Evolutionary conservation across 441 rosid species (phyloP).

Genomic region (Populus hybrid): DNA sequence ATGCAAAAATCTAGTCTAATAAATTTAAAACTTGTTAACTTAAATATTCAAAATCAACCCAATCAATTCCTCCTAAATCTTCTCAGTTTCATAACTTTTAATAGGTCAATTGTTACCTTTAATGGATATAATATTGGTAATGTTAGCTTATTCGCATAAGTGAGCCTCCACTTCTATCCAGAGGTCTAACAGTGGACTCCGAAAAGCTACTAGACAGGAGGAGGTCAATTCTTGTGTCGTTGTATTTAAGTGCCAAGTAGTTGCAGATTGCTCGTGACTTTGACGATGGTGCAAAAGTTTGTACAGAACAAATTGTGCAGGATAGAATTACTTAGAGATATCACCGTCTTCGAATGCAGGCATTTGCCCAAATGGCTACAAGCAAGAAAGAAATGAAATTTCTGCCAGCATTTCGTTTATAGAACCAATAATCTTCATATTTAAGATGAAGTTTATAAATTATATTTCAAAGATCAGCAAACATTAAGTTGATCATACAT

Average conservation of each 20-base stretch:
- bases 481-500: slow-evolving; percentile 5
- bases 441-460: neutral
- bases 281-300: neutral
- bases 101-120: too few relatives aligned
- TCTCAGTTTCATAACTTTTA: too few relatives aligned
- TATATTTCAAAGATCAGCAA: neutral
- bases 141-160: slow-evolving; percentile 4
- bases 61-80: too few relatives aligned
- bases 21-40: too few relatives aligned
- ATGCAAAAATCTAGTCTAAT: too few relatives aligned
- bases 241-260: slow-evolving; percentile 16
- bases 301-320: neutral
- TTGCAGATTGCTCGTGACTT: slow-evolving; percentile 29
- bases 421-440: too few relatives aligned
- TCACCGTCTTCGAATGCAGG: slow-evolving; percentile 20
- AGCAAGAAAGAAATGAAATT: neutral
- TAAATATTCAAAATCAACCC: too few relatives aligned
- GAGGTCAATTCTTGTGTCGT: slow-evolving; percentile 20
- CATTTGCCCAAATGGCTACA: slow-evolving; percentile 28
- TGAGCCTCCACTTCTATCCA: slow-evolving; percentile 33
- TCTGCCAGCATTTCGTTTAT: too few relatives aligned
- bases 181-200: slow-evolving; percentile 9
- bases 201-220: slow-evolving; percentile 3
- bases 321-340: neutral
- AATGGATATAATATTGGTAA: too few relatives aligned